These are phyloP conservation scores for Cydonia oblonga DNA, from an alignment of 331 rosid genomes.

Conservation along the genomic window DNA sequence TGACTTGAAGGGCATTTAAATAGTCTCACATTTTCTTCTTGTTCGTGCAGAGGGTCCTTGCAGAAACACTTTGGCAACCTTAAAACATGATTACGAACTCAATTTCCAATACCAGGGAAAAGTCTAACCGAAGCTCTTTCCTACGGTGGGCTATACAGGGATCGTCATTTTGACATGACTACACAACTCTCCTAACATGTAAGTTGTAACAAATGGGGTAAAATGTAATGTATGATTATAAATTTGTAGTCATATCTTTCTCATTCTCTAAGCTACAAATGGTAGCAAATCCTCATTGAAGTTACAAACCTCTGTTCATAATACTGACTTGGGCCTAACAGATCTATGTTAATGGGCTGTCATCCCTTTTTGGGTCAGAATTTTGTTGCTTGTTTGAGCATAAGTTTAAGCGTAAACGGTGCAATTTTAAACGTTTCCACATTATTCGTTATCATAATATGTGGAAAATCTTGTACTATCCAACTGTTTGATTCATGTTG, in stretches of 20 bases:
- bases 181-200: background rate
- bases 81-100: conserved; percentile 63
- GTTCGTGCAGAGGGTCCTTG: conserved; percentile 91
- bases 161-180: background rate
- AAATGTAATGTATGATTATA: background rate
- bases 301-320: background rate
- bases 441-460: background rate
- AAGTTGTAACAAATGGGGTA: background rate
- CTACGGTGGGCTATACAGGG: background rate
- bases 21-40: conserved; percentile 6
- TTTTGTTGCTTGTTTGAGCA: no score
- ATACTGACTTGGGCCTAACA: background rate
- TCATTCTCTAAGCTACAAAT: background rate
- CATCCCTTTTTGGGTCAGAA: no score
- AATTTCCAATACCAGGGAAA: conserved; percentile 73
- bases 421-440: background rate
- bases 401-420: background rate
- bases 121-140: conserved; percentile 33
- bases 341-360: no score
- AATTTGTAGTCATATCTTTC: conserved; percentile 5
- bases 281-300: background rate
- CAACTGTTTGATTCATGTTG: background rate
- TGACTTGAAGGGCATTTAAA: conserved; percentile 2
- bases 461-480: background rate
- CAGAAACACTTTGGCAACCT: conserved; percentile 61